Conservation (phyloP, 208 protist genomes). For the Crithidia brevicula region DNA sequence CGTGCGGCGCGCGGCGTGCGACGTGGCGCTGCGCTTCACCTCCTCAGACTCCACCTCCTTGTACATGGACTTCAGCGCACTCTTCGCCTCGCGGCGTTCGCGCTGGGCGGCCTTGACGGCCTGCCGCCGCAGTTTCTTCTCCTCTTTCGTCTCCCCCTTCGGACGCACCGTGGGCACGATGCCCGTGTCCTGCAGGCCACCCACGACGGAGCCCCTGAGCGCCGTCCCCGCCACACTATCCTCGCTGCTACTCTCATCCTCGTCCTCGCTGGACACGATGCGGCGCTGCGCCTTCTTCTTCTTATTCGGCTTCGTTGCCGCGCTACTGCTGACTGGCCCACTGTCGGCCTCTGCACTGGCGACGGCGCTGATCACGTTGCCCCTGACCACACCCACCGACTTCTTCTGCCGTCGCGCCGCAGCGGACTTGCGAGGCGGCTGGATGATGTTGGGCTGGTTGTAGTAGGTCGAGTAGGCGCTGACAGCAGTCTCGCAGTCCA, state of each 20-base stretch:
- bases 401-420: conserved; percentile 24
- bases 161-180: conserved; percentile 34
- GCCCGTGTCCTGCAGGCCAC: no score
- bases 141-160: conserved; percentile 84
- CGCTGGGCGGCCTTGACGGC: conserved; percentile 80
- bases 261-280: conserved; percentile 4
- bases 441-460: conserved; percentile 91
- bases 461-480: conserved; percentile 82
- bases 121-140: conserved; percentile 82
- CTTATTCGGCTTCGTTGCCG: not conserved
- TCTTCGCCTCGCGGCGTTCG: conserved; percentile 80
- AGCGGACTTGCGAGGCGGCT: conserved; percentile 36
- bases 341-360: no score
- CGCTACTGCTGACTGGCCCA: no score
- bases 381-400: conserved; percentile 20
- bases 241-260: conserved; percentile 9
- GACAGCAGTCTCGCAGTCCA: conserved; percentile 88
- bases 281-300: conserved; percentile 8
- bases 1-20: conserved; percentile 50
- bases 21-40: conserved; percentile 41
- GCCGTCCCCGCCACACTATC: conserved; percentile 1
- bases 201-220: not conserved
- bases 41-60: conserved; percentile 76
- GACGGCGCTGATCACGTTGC: conserved; percentile 20
- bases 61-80: conserved; percentile 74